These are phyloP conservation scores for Linnemannia exigua DNA, from an alignment of 192 early-diverging fungal genomes.

Conservation along the genomic window DNA sequence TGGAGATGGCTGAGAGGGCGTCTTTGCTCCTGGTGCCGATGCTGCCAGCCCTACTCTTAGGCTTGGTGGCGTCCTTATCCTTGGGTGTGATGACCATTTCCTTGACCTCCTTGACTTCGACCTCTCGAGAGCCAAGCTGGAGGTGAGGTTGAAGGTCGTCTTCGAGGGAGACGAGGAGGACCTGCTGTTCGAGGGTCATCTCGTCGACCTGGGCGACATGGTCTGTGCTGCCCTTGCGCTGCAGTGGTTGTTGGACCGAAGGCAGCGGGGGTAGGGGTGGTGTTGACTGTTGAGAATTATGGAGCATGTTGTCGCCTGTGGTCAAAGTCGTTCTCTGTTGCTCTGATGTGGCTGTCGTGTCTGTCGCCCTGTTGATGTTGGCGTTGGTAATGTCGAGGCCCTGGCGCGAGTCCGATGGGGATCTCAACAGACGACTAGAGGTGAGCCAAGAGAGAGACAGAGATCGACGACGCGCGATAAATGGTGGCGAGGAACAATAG, in stretches of 20 bases:
- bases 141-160: not conserved
- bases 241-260: too few relatives aligned
- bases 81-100: not conserved
- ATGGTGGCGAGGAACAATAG: not conserved
- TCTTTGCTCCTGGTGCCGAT: constrained; percentile 11
- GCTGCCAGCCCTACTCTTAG: not conserved
- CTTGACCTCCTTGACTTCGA: not conserved
- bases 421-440: not conserved
- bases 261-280: not conserved
- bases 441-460: not conserved
- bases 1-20: constrained; percentile 28
- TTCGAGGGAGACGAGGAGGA: constrained; percentile 2
- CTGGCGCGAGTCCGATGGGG: not conserved
- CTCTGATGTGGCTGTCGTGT: not conserved
- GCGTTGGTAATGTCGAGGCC: not conserved
- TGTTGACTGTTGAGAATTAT: not conserved
- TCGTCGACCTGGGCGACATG: not conserved
- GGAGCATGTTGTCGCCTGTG: not conserved
- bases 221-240: not conserved
- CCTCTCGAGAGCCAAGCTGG: not conserved
- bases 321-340: not conserved
- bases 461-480: not conserved
- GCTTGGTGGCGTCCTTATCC: constrained; percentile 2
- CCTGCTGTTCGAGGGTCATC: constrained; percentile 1
- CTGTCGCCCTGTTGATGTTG: not conserved